A percentile compares a stretch with the other conserved stretches of the same genome.
These are phyloP conservation scores for Zygosaccharomyces kombuchaensis DNA, from an alignment of 805 yeast species.

Conservation along the genomic window DNA sequence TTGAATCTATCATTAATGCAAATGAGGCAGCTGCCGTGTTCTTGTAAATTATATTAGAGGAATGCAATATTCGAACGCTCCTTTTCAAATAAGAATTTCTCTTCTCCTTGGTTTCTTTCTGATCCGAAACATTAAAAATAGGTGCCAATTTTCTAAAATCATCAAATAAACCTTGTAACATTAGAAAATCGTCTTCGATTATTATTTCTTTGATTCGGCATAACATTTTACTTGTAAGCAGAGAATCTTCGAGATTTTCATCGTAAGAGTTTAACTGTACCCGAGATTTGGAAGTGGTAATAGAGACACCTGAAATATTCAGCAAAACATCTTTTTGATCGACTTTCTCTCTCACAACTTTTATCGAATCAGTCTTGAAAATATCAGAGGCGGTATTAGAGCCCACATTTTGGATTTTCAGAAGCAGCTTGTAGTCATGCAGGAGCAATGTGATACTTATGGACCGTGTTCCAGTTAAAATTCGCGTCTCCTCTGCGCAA, in stretches of 20 bases:
- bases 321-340: not conserved
- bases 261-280: slow-evolving; percentile 12
- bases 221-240: slow-evolving; percentile 9
- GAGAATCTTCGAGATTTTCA: slow-evolving; percentile 10
- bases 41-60: slow-evolving; percentile 25
- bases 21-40: slow-evolving; percentile 17
- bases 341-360: not conserved
- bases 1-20: slow-evolving; percentile 14
- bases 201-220: slow-evolving; percentile 6
- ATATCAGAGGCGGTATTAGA: slow-evolving; percentile 5
- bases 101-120: not conserved
- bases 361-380: slow-evolving; percentile 9
- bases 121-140: not conserved
- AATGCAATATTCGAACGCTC: slow-evolving; percentile 28
- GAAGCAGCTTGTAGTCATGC: slow-evolving; percentile 2
- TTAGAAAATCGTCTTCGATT: slow-evolving; percentile 4
- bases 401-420: slow-evolving; percentile 5
- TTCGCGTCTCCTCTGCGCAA: not conserved
- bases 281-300: slow-evolving; percentile 9
- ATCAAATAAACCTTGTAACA: slow-evolving; percentile 1
- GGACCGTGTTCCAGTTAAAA: slow-evolving; percentile 3
- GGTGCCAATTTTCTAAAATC: slow-evolving; percentile 3
- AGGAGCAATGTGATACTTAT: slow-evolving; percentile 3
- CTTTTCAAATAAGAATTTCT: slow-evolving; percentile 16
- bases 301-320: slow-evolving; percentile 3